Conservation (phyloP, 2,329 filamentous ascomycete genomes). For the Fusarium nanum region DNA sequence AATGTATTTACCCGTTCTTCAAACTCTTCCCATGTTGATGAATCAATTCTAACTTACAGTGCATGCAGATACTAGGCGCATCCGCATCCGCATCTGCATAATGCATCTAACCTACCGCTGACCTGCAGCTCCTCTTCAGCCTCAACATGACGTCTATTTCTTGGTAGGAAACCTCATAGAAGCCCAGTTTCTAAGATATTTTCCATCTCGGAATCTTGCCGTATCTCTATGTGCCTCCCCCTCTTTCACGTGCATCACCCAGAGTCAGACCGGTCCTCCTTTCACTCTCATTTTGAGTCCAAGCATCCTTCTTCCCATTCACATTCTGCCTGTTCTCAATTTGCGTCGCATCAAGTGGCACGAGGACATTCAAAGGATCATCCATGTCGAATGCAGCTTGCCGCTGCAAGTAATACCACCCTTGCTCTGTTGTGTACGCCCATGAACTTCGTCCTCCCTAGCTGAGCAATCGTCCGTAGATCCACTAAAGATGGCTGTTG, state of each 20-base stretch:
- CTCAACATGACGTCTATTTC: slow-evolving; percentile 39
- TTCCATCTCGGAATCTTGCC: slow-evolving; percentile 17
- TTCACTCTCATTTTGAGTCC: slow-evolving; percentile 1
- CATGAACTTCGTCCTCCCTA: not conserved
- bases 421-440: slow-evolving; percentile 16
- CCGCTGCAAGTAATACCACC: slow-evolving; percentile 44
- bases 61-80: slow-evolving; percentile 8
- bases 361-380: slow-evolving; percentile 39
- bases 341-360: slow-evolving; percentile 40
- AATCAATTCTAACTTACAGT: not conserved
- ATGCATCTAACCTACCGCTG: slow-evolving; percentile 38
- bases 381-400: slow-evolving; percentile 40
- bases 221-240: slow-evolving; percentile 27
- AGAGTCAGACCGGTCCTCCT: not conserved
- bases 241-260: slow-evolving; percentile 11
- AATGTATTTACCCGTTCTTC: slow-evolving; percentile 2
- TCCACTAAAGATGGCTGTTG: not conserved
- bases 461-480: slow-evolving; percentile 15
- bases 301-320: slow-evolving; percentile 25
- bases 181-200: not conserved
- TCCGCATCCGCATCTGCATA: slow-evolving; percentile 38
- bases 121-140: slow-evolving; percentile 44
- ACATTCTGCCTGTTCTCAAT: slow-evolving; percentile 28
- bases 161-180: not conserved
- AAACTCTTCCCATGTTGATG: not conserved